Conservation (phyloP, 2,329 filamentous ascomycete species). For the Fusarium globosum region DNA sequence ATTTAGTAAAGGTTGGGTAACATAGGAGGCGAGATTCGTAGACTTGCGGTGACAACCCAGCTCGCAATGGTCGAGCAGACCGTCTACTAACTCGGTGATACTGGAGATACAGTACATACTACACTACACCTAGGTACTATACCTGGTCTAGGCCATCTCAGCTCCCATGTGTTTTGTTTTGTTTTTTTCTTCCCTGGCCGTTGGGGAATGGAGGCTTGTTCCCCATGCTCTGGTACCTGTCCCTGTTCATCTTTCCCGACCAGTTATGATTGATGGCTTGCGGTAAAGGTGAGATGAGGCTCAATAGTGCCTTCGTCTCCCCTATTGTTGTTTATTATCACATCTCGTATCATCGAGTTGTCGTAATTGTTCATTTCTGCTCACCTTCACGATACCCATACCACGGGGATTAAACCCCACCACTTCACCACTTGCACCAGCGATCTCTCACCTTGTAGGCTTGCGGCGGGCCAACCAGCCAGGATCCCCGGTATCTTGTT, state of each 20-base stretch:
- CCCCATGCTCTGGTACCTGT: neutral
- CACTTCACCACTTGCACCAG: conserved; percentile 27
- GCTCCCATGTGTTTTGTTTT: conserved; percentile 24
- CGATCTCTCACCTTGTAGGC: conserved; percentile 39
- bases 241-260: no score
- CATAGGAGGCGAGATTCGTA: neutral
- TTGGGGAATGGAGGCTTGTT: conserved; percentile 36
- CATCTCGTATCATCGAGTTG: conserved; percentile 28
- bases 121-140: neutral
- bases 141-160: conserved; percentile 18
- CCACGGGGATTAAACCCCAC: conserved; percentile 39
- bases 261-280: conserved; percentile 3
- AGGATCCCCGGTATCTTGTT: conserved; percentile 33
- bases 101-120: conserved; percentile 1
- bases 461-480: conserved; percentile 42
- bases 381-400: conserved; percentile 15
- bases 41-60: conserved; percentile 25
- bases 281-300: conserved; percentile 20
- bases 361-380: conserved; percentile 45
- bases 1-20: conserved; percentile 3
- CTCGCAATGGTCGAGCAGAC: conserved; percentile 7
- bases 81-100: conserved; percentile 15
- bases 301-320: conserved; percentile 15
- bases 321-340: conserved; percentile 22
- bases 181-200: conserved; percentile 10